These are phyloP conservation scores for Penicillium glabrum DNA, from an alignment of 2,329 filamentous ascomycete genomes.

Conservation along the genomic window DNA sequence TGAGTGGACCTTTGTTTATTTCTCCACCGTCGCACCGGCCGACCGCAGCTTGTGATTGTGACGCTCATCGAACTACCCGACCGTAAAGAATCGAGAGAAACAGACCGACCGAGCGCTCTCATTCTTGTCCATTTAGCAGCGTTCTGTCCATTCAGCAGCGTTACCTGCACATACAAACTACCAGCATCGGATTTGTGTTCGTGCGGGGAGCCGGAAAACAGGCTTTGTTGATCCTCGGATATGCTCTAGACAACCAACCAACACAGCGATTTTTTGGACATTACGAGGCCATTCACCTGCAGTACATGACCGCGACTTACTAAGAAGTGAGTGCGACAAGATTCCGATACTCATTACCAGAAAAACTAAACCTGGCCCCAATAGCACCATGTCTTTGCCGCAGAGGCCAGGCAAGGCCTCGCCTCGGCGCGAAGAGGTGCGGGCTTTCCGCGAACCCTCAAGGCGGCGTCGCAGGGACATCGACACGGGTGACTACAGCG, in stretches of 20 bases:
- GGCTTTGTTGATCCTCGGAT: constrained; percentile 2
- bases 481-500: constrained; percentile 59
- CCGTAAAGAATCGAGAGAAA: background rate
- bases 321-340: constrained; percentile 10
- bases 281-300: background rate
- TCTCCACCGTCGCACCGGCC: constrained; percentile 21
- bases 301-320: constrained; percentile 6
- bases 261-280: background rate
- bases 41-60: constrained; percentile 12
- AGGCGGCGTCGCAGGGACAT: constrained; percentile 69
- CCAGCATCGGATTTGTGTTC: background rate
- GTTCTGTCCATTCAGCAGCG: background rate
- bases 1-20: constrained; percentile 6
- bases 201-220: background rate
- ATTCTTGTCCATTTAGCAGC: no score
- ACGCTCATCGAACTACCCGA: background rate
- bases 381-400: constrained; percentile 50
- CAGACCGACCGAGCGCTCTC: background rate
- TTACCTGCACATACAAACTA: background rate
- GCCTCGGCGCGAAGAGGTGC: constrained; percentile 57
- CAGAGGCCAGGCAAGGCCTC: constrained; percentile 64
- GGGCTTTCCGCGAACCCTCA: constrained; percentile 66
- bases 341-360: background rate
- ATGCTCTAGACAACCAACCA: constrained; percentile 10
- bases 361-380: background rate